Base-by-base conservation (phyloP, 805 yeast species). In the Barnettozyma populi region DNA sequence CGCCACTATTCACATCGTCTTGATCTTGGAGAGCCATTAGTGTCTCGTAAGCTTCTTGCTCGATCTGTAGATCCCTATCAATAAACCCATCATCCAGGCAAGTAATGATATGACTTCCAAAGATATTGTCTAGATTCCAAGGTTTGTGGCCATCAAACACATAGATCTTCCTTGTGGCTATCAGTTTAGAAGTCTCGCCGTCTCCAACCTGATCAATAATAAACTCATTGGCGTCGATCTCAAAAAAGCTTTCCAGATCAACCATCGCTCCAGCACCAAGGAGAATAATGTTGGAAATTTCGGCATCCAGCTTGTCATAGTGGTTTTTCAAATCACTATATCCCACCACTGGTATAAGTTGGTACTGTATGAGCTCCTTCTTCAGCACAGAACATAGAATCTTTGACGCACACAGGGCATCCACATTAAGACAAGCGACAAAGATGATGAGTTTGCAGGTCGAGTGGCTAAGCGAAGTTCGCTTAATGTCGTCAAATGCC, bases 231-330 rank as follows among this genome's bases (percentile, higher is more conserved):
- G 78, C 72, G 47, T 82, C 80, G 11, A 85, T 75, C 16, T 82
- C 87, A 36, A 86, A 70, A 60, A 85, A 85, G 21, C 79, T 69
- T 60, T 86, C 95, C 27, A 94, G 59, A 64, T 94, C 97, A 10
- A 90, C 78, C 78, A 86, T 80, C 4, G 95, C 95, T 13, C 99
- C 99, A 68, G 97, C 94, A 0, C 99, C 99, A 0, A 94, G 68
- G 36, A 90, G 70, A 5, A 94, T 65, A 18, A 92, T 85, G 57
- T 84, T 89, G 5, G 81, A 69, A 7, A 94, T 80, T 45, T 88
- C 92, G 6, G 69, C 74, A 60, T 90, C 97, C 38, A 94, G 67
- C 46, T 74, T 74, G 5, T 55, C 47, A 59, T 78, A 90, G 60
- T 84, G 87, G 21, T 59, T 61, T 53, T 79, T 80, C 52, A 95